These are phyloP conservation scores for Typha latifolia DNA, from an alignment of 176 grass and related monocot genomes.

Conservation along the genomic window DNA sequence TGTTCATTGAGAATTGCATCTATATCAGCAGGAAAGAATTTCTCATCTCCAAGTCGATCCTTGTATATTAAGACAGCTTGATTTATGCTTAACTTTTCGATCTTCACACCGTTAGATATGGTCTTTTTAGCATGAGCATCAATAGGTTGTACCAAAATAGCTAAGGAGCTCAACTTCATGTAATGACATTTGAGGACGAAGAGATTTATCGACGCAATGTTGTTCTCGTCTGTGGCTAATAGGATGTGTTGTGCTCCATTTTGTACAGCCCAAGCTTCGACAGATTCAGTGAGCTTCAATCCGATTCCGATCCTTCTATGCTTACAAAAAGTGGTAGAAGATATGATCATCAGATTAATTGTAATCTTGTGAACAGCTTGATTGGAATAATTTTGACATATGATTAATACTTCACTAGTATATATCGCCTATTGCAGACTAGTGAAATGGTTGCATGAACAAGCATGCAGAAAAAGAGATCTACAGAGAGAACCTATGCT, in stretches of 20 bases:
- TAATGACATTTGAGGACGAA: conserved; percentile 11
- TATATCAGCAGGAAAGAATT: conserved; percentile 7
- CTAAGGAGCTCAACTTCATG: not conserved
- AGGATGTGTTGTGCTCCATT: conserved; percentile 13
- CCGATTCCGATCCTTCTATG: conserved; percentile 14
- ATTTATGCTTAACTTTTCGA: conserved; percentile 10
- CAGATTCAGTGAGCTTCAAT: conserved; percentile 5
- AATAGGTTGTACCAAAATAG: conserved; percentile 4
- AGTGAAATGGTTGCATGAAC: not conserved
- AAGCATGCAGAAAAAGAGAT: not conserved
- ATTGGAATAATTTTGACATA: too few relatives aligned
- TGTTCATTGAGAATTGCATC: conserved; percentile 1
- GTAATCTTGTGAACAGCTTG: too few relatives aligned
- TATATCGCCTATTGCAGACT: too few relatives aligned
- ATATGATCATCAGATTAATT: too few relatives aligned
- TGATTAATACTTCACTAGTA: too few relatives aligned
- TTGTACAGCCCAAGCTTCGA: conserved; percentile 13
- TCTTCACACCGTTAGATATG: not conserved
- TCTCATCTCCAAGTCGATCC: conserved; percentile 6
- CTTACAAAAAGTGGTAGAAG: not conserved
- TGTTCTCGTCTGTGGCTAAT: conserved; percentile 1
- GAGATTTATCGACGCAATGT: conserved; percentile 9
- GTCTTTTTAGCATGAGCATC: not conserved
- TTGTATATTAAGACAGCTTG: conserved; percentile 7
- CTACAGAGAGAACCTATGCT: not conserved